Evolutionary conservation across 805 yeast species (phyloP), one percentile per base, ranked within the genome.

Genomic region (Zygosaccharomyces pseudorouxii): DNA sequence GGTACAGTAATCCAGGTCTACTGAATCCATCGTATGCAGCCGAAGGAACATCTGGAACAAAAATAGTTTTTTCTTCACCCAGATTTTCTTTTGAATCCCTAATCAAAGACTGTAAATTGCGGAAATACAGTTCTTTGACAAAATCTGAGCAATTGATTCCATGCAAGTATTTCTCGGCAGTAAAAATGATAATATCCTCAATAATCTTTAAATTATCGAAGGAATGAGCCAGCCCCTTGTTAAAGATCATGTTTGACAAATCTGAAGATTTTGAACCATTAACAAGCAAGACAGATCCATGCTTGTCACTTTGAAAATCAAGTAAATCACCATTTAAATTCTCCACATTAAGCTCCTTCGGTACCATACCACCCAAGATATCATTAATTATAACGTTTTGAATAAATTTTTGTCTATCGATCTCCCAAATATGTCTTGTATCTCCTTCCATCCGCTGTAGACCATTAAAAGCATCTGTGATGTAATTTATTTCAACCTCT

Each of bases 101-200:
- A 14, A 90, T 76, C 42, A 87, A 65, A 38, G 74, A 52, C 2
- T 71, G 66, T 16, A 88, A 65, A 10, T 77, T 74, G 49, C 89
- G 76, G 46, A 86, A 77, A 38, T 78, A 71, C 12, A 88, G 55
- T 56, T 88, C 95, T n/a, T 77, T 74, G 5, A 86, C 90, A 62
- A 87, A 81, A 23, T 72, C 72, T 2, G 82, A 71, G 44, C 80
- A 81, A 50, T 81, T 76, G 38, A 81, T 61, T 0, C 86, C 89
- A 45, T 78, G 68, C 2, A 84, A 62, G 55, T 80, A 76, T 58
- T 80, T 83, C 53, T 80, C 72, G 0, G 80, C 78, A 28, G 80
- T 79, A 55, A 80, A 77, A 1, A 51, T 54, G 16, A 78, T 46
- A 1, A 48, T 29, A 0, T 53, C 62, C 23, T 53, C 48, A 25